Percentiles rank a stretch among this genome's conserved stretches.
These are phyloP conservation scores for Lupinus albus DNA, from an alignment of 306 rosid genomes.

Conservation along the genomic window DNA sequence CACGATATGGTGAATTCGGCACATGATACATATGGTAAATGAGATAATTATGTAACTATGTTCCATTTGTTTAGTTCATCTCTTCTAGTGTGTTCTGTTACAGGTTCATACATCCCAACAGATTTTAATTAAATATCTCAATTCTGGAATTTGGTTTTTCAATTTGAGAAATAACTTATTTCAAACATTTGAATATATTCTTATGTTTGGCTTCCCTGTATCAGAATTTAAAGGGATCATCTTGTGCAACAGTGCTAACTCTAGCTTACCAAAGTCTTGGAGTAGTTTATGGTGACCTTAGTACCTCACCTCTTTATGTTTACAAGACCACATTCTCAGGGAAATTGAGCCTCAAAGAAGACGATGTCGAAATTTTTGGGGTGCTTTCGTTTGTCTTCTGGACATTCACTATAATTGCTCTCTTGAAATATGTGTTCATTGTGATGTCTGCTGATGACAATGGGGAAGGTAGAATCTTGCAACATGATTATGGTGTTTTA, in stretches of 20 bases:
- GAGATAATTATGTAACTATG: too few relatives aligned
- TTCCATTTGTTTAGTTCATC: not conserved
- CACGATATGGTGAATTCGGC: too few relatives aligned
- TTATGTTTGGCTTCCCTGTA: conserved; percentile 33
- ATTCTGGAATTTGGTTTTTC: conserved; percentile 8
- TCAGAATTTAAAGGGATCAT: conserved; percentile 61
- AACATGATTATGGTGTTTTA: conserved; percentile 16
- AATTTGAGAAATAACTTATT: too few relatives aligned
- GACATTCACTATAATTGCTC: conserved; percentile 78
- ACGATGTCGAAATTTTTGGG: conserved; percentile 74
- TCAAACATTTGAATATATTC: not conserved
- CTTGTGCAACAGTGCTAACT: conserved; percentile 57
- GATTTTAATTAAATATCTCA: too few relatives aligned
- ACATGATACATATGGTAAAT: too few relatives aligned
- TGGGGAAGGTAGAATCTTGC: conserved; percentile 67
- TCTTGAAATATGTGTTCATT: conserved; percentile 72
- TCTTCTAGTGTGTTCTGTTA: too few relatives aligned
- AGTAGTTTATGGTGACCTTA: conserved; percentile 83
- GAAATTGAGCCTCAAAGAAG: conserved; percentile 66
- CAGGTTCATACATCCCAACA: too few relatives aligned
- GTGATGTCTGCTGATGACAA: conserved; percentile 82
- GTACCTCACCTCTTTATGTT: conserved; percentile 85
- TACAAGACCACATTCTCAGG: conserved; percentile 82
- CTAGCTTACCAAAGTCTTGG: conserved; percentile 88
- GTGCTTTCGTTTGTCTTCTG: conserved; percentile 81